Evolutionary conservation across 2,329 filamentous ascomycete species (phyloP), one percentile per base, ranked within the genome.

Genomic region (Ophiostoma novo-ulmi): DNA sequence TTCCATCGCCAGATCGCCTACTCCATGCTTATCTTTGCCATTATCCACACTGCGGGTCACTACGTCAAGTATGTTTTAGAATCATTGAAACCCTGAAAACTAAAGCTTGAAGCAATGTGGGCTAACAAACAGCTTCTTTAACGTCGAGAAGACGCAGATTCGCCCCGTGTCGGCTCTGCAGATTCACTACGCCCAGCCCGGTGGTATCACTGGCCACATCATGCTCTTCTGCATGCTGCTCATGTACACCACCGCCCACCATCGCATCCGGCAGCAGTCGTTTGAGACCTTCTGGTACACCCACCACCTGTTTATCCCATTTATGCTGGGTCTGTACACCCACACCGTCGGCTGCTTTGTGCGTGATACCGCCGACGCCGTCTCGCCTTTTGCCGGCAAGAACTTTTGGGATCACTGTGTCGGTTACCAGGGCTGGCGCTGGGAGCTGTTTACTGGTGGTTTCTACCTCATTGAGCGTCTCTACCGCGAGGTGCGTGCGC

Each of bases 221-320:
- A 99, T 99, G 95, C 87, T 98, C 36, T 85, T 99, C n/a, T 98
- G 94, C 85, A 99, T 99, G 95, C 83, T 99, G 73, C 82, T 99
- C 73, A 99, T 99, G 85, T 99, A 97, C 82, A 99, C 95, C 1
- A 97, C 94, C 0, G 91, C 95, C 2, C 95, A 99, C 78, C 87
- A 91, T 76, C 91, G 92, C 75, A 98, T 99, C 74, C 91, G 95
- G 70, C 94, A 98, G 79, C 95, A 99, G 79, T 97, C 93, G 0
- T 99, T 94, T 78, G 95, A 99, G 82, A 96, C 94, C 0, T 99
- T 99, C 79, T 99, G 95, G 95, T 99, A 99, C 81, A 97, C 93
- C 0, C 95, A 99, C 80, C 95, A 99, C 77, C 87, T 99, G n/a
- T 98, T 98, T 77, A 91, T 99, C 72, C 94, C 95, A 1, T 99